These are phyloP conservation scores for Prunus padus DNA, from an alignment of 306 rosid species.

Conservation along the genomic window DNA sequence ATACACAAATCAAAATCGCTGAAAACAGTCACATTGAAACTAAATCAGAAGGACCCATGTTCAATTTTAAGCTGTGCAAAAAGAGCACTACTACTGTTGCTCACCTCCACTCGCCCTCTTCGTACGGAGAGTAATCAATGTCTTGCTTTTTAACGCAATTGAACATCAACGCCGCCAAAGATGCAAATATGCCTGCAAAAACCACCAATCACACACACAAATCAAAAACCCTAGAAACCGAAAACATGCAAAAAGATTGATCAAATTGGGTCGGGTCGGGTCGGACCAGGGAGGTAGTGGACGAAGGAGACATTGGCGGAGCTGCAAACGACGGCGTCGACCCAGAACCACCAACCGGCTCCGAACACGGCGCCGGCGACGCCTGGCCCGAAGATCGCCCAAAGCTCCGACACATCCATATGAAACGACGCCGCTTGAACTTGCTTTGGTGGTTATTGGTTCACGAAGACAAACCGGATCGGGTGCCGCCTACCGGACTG, in stretches of 20 bases:
- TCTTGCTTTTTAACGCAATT: slow-evolving; percentile 96
- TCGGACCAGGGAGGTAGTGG: slow-evolving; percentile 86
- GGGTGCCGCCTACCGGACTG: neutral
- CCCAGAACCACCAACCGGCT: slow-evolving; percentile 99
- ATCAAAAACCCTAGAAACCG: slow-evolving; percentile 41
- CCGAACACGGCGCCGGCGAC: slow-evolving; percentile 90
- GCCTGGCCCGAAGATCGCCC: slow-evolving; percentile 98
- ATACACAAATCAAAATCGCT: neutral
- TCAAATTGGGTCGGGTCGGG: neutral
- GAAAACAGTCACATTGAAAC: neutral
- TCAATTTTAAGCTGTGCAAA: neutral
- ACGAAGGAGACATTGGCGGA: slow-evolving; percentile 73
- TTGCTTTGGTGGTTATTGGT: neutral
- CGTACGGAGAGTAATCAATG: slow-evolving; percentile 94
- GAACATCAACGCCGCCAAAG: slow-evolving; percentile 96
- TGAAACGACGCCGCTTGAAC: neutral
- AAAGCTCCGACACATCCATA: slow-evolving; percentile 78
- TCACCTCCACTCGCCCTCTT: slow-evolving; percentile 98
- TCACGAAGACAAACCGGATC: slow-evolving; percentile 2
- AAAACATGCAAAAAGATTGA: neutral
- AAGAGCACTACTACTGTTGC: neutral
- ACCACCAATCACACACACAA: slow-evolving; percentile 13
- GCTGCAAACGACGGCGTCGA: slow-evolving; percentile 97
- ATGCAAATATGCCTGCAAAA: slow-evolving; percentile 77
- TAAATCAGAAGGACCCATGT: neutral